Conservation (phyloP, 2,329 filamentous ascomycete genomes). For the Diaporthe ampelina region DNA sequence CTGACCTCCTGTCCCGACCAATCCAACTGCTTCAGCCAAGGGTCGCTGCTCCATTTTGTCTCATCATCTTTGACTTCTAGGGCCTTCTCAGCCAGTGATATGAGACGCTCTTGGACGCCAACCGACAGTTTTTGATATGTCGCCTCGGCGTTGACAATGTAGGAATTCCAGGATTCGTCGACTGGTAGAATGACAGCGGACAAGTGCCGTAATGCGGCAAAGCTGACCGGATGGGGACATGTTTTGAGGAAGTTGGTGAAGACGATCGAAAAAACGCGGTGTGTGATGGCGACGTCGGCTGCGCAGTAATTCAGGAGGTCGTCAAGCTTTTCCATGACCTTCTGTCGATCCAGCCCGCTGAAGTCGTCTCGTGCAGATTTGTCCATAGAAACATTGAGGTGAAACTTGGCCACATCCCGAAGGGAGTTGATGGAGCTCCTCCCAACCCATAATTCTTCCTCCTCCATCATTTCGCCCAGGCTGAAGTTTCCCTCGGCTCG, state of each 20-base stretch:
- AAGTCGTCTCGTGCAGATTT: conserved; percentile 91
- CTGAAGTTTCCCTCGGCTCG: conserved; percentile 79
- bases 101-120: conserved; percentile 82
- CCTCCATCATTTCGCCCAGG: conserved; percentile 81
- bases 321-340: conserved; percentile 79
- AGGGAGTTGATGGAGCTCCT: conserved; percentile 95
- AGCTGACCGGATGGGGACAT: conserved; percentile 97
- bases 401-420: conserved; percentile 95
- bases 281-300: conserved; percentile 92
- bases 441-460: conserved; percentile 96
- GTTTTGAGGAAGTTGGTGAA: conserved; percentile 90
- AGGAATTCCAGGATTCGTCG: conserved; percentile 87
- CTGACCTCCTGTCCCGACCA: conserved; percentile 95
- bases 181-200: conserved; percentile 94
- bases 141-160: conserved; percentile 85
- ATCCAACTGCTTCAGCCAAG: conserved; percentile 94
- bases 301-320: conserved; percentile 94
- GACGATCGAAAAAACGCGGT: conserved; percentile 93
- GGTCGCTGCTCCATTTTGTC: conserved; percentile 81
- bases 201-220: conserved; percentile 92
- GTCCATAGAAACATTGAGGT: conserved; percentile 91
- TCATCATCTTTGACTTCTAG: conserved; percentile 78
- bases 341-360: conserved; percentile 81
- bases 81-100: conserved; percentile 82
- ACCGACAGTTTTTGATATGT: conserved; percentile 84